Percentiles rank a stretch among this genome's conserved stretches.
phyloP scores from a whole-genome alignment of 441 rosid genomes.

The Pelargonium citronellum region DNA sequence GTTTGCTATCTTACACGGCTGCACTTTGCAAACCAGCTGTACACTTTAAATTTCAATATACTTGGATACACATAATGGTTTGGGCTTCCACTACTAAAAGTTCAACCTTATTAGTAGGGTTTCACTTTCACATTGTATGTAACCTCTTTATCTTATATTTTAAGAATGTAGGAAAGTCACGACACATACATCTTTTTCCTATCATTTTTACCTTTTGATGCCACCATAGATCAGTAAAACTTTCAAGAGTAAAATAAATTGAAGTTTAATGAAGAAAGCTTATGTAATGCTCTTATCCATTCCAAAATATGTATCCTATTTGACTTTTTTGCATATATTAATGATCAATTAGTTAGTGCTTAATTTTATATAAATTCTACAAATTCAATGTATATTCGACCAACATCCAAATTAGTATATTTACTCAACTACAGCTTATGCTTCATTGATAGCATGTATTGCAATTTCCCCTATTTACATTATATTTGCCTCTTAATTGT shows the following conservation, averaged over 20 bases:
- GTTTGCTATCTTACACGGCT: conserved; percentile 27
- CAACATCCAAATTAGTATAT: not conserved
- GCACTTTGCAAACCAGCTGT: not conserved
- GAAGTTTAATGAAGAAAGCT: not conserved
- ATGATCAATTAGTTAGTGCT: too few species aligned
- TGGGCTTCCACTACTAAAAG: too few species aligned
- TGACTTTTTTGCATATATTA: too few species aligned
- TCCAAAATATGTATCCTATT: too few species aligned
- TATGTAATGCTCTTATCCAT: too few species aligned
- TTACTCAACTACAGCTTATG: not conserved
- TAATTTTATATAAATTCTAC: not conserved
- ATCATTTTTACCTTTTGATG: not conserved
- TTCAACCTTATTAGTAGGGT: too few species aligned
- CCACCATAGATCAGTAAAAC: not conserved
- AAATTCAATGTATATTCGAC: not conserved
- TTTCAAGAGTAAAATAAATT: not conserved
- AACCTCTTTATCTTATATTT: too few species aligned
- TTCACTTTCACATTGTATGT: too few species aligned
- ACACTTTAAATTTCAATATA: too few species aligned
- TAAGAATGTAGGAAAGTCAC: too few species aligned
- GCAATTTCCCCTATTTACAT: not conserved
- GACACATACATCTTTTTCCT: not conserved
- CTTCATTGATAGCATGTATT: not conserved
- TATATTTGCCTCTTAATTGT: not conserved
- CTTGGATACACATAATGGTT: too few species aligned